A percentile compares a stretch with the other conserved stretches of the same genome.
Conservation (phyloP, 345 rosid species). For the Eucalyptus curtisii region DNA sequence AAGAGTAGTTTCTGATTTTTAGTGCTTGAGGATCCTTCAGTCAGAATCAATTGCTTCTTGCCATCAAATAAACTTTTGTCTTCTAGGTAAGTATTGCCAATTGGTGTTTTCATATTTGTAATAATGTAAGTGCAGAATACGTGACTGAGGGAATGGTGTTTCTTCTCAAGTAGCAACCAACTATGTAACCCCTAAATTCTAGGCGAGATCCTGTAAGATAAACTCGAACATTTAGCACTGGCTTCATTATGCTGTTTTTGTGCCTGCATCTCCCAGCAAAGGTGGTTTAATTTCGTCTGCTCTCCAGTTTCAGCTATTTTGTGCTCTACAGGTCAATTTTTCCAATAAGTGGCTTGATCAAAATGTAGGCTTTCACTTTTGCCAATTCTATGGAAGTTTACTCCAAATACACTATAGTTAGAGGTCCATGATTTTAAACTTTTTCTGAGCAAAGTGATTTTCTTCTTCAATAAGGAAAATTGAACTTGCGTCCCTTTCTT, state of each 20-base stretch:
- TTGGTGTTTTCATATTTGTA: background rate
- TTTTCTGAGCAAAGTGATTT: background rate
- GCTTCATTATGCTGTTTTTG: background rate
- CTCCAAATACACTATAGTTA: background rate
- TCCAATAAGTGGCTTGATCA: background rate
- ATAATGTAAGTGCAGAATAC: background rate
- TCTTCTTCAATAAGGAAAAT: background rate
- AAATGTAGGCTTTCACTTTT: background rate
- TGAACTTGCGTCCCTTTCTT: background rate
- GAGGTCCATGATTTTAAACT: background rate
- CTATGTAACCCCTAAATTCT: background rate
- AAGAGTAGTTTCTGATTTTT: background rate
- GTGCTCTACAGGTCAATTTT: background rate
- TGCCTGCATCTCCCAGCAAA: background rate
- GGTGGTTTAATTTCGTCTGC: background rate
- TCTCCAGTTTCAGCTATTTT: background rate
- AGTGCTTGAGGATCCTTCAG: background rate
- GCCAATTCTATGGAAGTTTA: background rate
- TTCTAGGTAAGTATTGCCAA: background rate
- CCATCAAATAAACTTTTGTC: background rate
- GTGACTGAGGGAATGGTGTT: background rate
- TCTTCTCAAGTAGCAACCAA: background rate
- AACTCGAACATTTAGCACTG: background rate
- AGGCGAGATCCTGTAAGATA: background rate
- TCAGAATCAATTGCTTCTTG: background rate